A percentile compares a stretch with the other conserved stretches of the same genome.
These are phyloP conservation scores for Quercus tomentella DNA, from an alignment of 331 rosid genomes.

Conservation along the genomic window DNA sequence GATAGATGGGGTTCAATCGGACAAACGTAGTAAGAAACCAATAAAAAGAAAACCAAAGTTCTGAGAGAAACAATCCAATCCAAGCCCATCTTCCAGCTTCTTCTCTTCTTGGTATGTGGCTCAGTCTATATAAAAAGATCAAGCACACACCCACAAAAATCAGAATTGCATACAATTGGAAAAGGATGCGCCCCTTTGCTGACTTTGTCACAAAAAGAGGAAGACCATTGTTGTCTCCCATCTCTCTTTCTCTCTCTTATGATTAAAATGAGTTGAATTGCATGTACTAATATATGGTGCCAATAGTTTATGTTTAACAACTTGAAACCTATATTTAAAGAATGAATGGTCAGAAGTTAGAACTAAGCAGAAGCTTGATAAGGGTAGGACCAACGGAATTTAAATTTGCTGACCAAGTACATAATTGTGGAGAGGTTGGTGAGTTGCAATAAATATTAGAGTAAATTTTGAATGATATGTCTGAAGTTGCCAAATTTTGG, in stretches of 20 bases:
- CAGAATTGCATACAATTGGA: conserved; percentile 42
- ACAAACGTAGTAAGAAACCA: conserved; percentile 64
- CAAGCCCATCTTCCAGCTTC: conserved; percentile 46
- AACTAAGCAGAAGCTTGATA: no score
- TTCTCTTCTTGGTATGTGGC: conserved; percentile 25
- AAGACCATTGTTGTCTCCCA: conserved; percentile 7
- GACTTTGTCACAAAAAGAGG: conserved; percentile 56
- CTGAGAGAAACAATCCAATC: conserved; percentile 69
- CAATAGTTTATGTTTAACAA: no score
- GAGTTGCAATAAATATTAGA: no score
- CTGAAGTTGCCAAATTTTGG: no score
- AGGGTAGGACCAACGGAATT: no score
- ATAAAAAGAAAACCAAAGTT: conserved; percentile 72
- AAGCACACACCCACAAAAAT: conserved; percentile 53
- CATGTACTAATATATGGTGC: neutral
- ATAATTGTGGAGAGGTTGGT: no score
- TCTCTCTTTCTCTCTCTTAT: neutral
- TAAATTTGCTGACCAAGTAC: no score
- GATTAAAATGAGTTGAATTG: neutral
- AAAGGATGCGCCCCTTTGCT: conserved; percentile 30
- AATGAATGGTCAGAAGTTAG: no score
- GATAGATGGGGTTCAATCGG: conserved; percentile 56
- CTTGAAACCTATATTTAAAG: no score
- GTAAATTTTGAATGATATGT: no score
- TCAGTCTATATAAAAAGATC: conserved; percentile 56